Evolutionary conservation across 495 filamentous ascomycete genomes (phyloP).

Genomic region (Umbilicaria muhlenbergii): DNA sequence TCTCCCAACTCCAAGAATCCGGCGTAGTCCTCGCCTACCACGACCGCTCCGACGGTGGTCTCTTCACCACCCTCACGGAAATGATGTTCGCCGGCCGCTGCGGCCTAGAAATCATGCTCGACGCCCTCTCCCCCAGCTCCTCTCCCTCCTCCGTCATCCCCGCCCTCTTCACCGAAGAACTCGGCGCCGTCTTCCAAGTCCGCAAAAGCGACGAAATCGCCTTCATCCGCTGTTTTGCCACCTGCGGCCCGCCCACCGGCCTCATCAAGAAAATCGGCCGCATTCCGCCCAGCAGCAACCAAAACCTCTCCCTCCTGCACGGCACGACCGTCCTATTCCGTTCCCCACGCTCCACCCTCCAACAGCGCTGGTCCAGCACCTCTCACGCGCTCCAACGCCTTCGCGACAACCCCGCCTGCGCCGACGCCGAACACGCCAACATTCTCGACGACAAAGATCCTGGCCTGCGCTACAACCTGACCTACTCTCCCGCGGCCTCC

Average conservation of each 20-base stretch:
- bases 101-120: conserved; percentile 72
- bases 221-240: conserved; percentile 84
- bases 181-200: conserved; percentile 95
- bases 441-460: conserved; percentile 66
- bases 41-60: conserved; percentile 82
- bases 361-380: conserved; percentile 77
- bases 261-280: conserved; percentile 71
- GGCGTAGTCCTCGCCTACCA: conserved; percentile 90
- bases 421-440: conserved; percentile 67
- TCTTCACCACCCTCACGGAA: conserved; percentile 82
- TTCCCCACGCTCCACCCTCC: conserved; percentile 54
- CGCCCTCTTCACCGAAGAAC: conserved; percentile 85
- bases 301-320: conserved; percentile 61
- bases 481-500: conserved; percentile 65
- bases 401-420: conserved; percentile 76
- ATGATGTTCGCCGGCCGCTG: conserved; percentile 98
- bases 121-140: conserved; percentile 41
- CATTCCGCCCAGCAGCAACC: conserved; percentile 53
- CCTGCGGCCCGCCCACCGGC: conserved; percentile 69
- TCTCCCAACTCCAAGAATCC: conserved; percentile 70
- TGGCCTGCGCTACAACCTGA: conserved; percentile 73
- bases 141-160: conserved; percentile 49
- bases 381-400: conserved; percentile 85
- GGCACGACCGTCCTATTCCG: conserved; percentile 50
- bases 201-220: conserved; percentile 65